Conservation (phyloP, 257 asterid genomes). For the Salvia hispanica region DNA sequence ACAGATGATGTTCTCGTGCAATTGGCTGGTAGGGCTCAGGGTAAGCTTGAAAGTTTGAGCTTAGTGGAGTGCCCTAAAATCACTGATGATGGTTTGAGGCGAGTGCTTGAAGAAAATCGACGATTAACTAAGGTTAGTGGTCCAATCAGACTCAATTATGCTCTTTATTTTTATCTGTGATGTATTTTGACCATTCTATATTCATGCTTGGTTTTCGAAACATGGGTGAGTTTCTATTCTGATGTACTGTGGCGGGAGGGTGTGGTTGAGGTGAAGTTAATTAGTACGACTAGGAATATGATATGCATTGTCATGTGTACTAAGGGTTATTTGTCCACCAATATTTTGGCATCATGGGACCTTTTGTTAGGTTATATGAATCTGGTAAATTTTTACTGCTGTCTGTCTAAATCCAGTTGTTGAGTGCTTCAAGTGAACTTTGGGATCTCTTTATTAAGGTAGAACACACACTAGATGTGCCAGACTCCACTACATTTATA, state of each 20-base stretch:
- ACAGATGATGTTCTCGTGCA: conserved; percentile 63
- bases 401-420: no score
- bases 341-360: background rate
- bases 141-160: background rate
- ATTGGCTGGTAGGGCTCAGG: conserved; percentile 62
- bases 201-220: background rate
- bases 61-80: conserved; percentile 66
- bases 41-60: conserved; percentile 61
- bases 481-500: background rate
- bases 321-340: background rate
- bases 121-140: conserved; percentile 70
- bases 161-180: background rate
- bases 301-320: background rate
- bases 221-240: background rate
- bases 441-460: background rate
- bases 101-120: conserved; percentile 65
- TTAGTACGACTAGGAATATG: background rate
- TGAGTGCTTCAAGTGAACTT: background rate
- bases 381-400: background rate
- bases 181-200: background rate
- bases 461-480: background rate
- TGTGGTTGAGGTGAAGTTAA: background rate
- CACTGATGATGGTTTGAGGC: conserved; percentile 71
- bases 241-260: background rate
- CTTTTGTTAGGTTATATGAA: background rate